These are phyloP conservation scores for Globisporangium middletonii DNA, from an alignment of 352 stramenopile species.

Conservation along the genomic window DNA sequence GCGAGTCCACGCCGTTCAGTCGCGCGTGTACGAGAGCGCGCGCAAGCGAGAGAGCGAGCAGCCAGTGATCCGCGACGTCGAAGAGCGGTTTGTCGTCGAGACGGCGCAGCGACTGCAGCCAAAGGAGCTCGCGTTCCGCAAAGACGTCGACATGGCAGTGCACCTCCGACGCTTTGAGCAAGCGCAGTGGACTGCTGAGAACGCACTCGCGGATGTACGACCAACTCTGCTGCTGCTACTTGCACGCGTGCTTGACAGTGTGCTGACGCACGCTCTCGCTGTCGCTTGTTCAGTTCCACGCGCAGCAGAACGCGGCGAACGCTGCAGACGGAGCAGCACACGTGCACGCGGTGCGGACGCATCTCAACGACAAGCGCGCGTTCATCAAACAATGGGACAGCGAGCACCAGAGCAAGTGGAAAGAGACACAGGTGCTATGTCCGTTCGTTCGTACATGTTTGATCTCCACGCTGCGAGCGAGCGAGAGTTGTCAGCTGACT, in stretches of 20 bases:
- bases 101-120: conserved; percentile 37
- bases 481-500: not conserved
- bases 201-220: conserved; percentile 32
- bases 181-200: conserved; percentile 48
- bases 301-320: conserved; percentile 19
- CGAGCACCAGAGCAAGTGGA: conserved; percentile 46
- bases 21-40: conserved; percentile 3
- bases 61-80: conserved; percentile 28
- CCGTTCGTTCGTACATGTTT: no score
- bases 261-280: not conserved
- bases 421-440: conserved; percentile 40
- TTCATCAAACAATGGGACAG: conserved; percentile 63
- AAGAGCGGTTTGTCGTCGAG: conserved; percentile 47
- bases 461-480: no score
- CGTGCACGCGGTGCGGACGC: conserved; percentile 27
- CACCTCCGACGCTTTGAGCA: conserved; percentile 59
- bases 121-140: conserved; percentile 40
- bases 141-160: conserved; percentile 65
- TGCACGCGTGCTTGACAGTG: not conserved
- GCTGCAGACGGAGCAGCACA: conserved; percentile 15
- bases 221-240: not conserved
- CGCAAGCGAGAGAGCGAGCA: not conserved
- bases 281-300: conserved; percentile 19
- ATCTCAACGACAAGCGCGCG: conserved; percentile 49
- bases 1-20: not conserved